Conservation (phyloP, 2,329 filamentous ascomycete genomes). For the Nemania diffusa region DNA sequence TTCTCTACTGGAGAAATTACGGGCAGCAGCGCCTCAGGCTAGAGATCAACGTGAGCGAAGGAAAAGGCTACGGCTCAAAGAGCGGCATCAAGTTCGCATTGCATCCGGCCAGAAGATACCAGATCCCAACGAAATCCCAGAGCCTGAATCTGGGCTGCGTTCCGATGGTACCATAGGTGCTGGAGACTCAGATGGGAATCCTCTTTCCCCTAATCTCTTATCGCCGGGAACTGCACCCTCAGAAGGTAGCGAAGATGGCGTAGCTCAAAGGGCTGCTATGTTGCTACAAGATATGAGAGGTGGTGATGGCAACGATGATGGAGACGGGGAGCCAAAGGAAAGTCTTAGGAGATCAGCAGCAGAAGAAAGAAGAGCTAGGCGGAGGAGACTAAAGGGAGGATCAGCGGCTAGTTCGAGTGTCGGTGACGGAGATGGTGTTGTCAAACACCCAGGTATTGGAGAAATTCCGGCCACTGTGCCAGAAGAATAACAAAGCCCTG, state of each 20-base stretch:
- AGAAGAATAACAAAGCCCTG: conserved; percentile 30
- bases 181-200: conserved; percentile 60
- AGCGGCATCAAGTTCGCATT: conserved; percentile 87
- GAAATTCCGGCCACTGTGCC: conserved; percentile 41
- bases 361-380: conserved; percentile 49
- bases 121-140: conserved; percentile 72
- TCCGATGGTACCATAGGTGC: conserved; percentile 51
- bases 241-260: conserved; percentile 69
- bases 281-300: conserved; percentile 84
- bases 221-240: conserved; percentile 53
- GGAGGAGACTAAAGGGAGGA: conserved; percentile 48
- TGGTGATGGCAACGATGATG: conserved; percentile 68
- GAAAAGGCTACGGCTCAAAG: conserved; percentile 87
- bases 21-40: conserved; percentile 89
- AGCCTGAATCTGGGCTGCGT: conserved; percentile 58
- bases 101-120: conserved; percentile 91
- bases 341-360: conserved; percentile 67
- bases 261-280: conserved; percentile 85
- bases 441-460: conserved; percentile 39
- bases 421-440: conserved; percentile 40
- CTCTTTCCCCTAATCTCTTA: conserved; percentile 62
- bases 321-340: conserved; percentile 65
- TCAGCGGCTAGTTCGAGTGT: conserved; percentile 38
- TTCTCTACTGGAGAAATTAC: conserved; percentile 90
- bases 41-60: conserved; percentile 90